These are phyloP conservation scores for Fusarium virguliforme DNA, from an alignment of 2,329 filamentous ascomycete genomes.

Conservation along the genomic window DNA sequence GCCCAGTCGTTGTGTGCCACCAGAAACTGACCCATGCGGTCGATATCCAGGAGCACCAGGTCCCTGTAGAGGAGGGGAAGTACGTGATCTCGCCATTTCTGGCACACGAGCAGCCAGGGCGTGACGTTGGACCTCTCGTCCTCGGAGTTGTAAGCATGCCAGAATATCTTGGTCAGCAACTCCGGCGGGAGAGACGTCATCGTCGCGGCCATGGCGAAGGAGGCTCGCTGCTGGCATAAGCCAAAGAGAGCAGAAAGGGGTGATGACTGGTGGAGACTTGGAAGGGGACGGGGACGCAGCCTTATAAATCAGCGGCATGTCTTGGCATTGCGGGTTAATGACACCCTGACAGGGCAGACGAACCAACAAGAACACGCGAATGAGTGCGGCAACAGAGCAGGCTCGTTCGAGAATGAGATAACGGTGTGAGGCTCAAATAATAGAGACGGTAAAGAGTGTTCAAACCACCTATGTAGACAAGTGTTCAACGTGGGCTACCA, in stretches of 20 bases:
- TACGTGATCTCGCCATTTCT: neutral
- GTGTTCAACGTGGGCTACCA: too few species aligned
- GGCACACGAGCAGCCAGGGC: constrained; percentile 14
- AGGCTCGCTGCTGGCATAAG: neutral
- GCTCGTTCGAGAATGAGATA: too few species aligned
- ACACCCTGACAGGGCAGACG: too few species aligned
- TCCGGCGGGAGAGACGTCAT: neutral
- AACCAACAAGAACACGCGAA: too few species aligned
- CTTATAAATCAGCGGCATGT: too few species aligned
- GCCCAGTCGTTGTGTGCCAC: constrained; percentile 1
- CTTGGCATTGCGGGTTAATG: too few species aligned
- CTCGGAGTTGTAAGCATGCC: neutral
- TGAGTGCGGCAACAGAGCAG: too few species aligned
- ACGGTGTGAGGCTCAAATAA: too few species aligned
- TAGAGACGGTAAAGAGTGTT: too few species aligned
- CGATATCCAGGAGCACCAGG: neutral
- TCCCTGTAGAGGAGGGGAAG: neutral
- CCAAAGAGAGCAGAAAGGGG: neutral
- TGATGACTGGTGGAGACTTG: too few species aligned
- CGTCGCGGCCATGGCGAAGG: neutral
- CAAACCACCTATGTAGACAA: too few species aligned
- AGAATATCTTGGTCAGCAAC: constrained; percentile 1
- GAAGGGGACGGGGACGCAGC: too few species aligned
- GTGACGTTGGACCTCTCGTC: neutral
- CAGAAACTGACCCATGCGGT: neutral